Base-by-base conservation (phyloP, 2,329 filamentous ascomycete genomes). In the Amauroascus verrucosus region DNA sequence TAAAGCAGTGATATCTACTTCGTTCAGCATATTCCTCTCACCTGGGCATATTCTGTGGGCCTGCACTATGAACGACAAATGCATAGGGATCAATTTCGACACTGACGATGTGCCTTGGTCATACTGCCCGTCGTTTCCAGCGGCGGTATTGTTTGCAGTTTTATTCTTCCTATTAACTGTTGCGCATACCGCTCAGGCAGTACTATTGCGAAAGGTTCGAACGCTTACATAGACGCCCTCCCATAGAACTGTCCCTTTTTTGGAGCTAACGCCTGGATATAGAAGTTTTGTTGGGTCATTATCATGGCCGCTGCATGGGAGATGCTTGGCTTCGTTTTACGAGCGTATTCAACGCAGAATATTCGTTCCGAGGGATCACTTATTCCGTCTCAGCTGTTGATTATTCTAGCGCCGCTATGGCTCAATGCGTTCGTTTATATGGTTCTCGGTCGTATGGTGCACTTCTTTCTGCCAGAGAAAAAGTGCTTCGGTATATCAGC, bases 351-450 rank as follows among this genome's bases (percentile, higher is more conserved):
- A 13, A 48, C 58, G 4, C 50, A 45, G 28, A 41, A 43, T 8
- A 30, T 59, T 26, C 22, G 11, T 13, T 54, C 53, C n/a, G 26
- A 54, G 13, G 55, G 55, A 24, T 49, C 54, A 26, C 53, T 51
- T 18, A 47, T 57, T 24, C 57, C 58, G 1, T 43, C 55, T 40
- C 57, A 58, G 30, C 30, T 60, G 11, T 52, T 60, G 5, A 54
- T 60, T 16, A 52, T 58, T 20, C 57, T 60, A 2, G 53, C 58
- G 14, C 58, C 58, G 1, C 35, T 60, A 8, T 60, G 58, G 58
- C 52, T 76, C n/a, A 76, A 75, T 54, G 72, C 72, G 1, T 76
- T 72, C 55, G 67, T 68, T 24, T 75, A 75, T 61, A 74, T 76
- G 70, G 63, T 70, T 3, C 63, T 76, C 13, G 73, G 67, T 2